Conservation (phyloP, 345 rosid genomes). For the Salix udensis region DNA sequence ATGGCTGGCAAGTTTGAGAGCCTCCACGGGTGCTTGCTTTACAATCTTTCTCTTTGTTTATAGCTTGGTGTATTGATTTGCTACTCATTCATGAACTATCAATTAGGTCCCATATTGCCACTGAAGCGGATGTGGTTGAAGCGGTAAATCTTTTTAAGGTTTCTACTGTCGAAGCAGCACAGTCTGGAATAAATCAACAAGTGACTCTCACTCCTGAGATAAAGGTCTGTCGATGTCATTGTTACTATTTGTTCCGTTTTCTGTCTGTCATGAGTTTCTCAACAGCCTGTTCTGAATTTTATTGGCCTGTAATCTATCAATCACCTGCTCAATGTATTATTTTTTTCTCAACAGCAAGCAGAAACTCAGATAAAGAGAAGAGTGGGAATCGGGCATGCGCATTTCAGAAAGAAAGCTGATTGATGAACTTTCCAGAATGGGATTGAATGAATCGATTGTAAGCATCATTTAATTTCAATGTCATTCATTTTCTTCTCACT, state of each 20-base stretch:
- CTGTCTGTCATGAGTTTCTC: background rate
- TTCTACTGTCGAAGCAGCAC: conserved; percentile 96
- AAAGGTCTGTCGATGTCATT: conserved; percentile 47
- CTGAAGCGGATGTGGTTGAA: conserved; percentile 75
- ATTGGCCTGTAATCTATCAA: background rate
- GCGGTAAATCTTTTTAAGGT: conserved; percentile 85
- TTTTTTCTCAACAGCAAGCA: conserved; percentile 54
- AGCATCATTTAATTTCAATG: conserved; percentile 21
- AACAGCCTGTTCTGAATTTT: background rate
- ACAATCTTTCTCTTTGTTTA: background rate
- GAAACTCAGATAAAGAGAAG: conserved; percentile 91
- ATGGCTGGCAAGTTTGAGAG: background rate
- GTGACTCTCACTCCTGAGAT: conserved; percentile 76
- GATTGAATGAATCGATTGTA: conserved; percentile 88
- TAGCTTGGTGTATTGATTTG: background rate
- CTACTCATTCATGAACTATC: background rate
- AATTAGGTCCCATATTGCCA: conserved; percentile 75
- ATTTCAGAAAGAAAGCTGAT: conserved; percentile 82
- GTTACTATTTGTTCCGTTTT: background rate
- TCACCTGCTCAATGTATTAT: background rate
- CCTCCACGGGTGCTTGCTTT: background rate
- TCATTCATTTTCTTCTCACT: background rate
- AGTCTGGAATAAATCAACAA: conserved; percentile 90
- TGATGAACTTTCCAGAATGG: conserved; percentile 82
- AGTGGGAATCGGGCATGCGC: conserved; percentile 78